A percentile compares a stretch with the other conserved stretches of the same genome.
These are phyloP conservation scores for Streptanthus diversifolius DNA, from an alignment of 345 rosid species.

Conservation along the genomic window DNA sequence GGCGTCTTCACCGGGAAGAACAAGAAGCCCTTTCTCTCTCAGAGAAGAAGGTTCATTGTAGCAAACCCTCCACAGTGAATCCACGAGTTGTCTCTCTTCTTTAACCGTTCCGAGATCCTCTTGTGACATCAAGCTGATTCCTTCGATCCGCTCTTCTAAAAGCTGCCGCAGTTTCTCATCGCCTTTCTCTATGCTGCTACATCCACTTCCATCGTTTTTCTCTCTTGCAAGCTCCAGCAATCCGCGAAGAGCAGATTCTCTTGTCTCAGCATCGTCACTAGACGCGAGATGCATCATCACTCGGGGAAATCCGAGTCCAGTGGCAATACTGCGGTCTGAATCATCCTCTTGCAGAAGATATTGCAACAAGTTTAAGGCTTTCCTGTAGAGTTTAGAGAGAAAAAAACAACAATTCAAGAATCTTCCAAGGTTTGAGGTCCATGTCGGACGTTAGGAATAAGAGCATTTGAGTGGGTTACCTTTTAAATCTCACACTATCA, in stretches of 20 bases:
- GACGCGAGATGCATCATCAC: conserved; percentile 84
- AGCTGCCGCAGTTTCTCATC: conserved; percentile 62
- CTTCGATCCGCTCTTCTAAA: conserved; percentile 62
- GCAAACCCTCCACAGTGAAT: conserved; percentile 65
- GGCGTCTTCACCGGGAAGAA: conserved; percentile 77
- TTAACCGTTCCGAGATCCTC: conserved; percentile 77
- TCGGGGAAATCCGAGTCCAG: conserved; percentile 76
- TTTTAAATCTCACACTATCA: conserved; percentile 75
- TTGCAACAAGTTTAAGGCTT: conserved; percentile 85
- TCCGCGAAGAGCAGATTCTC: conserved; percentile 84
- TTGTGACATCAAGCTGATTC: conserved; percentile 61
- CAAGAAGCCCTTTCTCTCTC: conserved; percentile 68
- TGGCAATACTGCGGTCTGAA: conserved; percentile 57
- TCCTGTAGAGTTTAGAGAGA: conserved; percentile 48
- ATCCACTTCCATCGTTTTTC: conserved; percentile 34
- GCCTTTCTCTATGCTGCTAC: conserved; percentile 41
- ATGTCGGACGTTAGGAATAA: neutral
- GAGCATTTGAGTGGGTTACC: conserved; percentile 39
- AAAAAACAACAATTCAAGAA: neutral
- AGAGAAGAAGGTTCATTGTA: conserved; percentile 76
- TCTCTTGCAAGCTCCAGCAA: conserved; percentile 65
- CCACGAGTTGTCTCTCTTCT: conserved; percentile 87
- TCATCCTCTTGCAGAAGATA: conserved; percentile 72
- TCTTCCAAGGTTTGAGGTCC: neutral
- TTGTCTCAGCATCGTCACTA: conserved; percentile 63